A percentile compares a stretch with the other conserved stretches of the same genome.
These are phyloP conservation scores for Drosera capensis DNA, from an alignment of 148 eudicot genomes.

Conservation along the genomic window DNA sequence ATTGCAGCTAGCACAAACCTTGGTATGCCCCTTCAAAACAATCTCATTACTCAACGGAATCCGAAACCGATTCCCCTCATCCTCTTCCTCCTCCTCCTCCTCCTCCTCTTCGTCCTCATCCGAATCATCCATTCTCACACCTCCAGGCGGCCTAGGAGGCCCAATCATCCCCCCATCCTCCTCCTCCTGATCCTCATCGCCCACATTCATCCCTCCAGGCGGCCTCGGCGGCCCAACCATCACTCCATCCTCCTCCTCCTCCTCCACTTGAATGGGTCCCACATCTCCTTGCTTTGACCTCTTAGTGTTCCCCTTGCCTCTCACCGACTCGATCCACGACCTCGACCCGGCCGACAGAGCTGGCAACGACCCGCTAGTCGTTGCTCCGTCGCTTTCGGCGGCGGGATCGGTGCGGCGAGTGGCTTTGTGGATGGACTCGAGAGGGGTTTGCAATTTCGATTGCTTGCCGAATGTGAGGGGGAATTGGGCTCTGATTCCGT, in stretches of 20 bases:
- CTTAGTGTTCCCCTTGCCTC: too few relatives aligned
- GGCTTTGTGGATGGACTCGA: slow-evolving; percentile 57
- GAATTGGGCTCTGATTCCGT: slow-evolving; percentile 57
- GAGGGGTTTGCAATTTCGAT: slow-evolving; percentile 49
- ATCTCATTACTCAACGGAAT: slow-evolving; percentile 84
- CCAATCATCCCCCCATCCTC: slow-evolving; percentile 39
- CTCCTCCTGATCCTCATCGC: slow-evolving; percentile 6
- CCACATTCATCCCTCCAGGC: background rate
- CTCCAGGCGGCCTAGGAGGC: slow-evolving; percentile 40
- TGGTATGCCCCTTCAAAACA: slow-evolving; percentile 79
- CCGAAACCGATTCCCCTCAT: slow-evolving; percentile 19
- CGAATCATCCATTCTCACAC: slow-evolving; percentile 13
- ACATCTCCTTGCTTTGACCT: slow-evolving; percentile 29
- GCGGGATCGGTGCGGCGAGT: slow-evolving; percentile 38
- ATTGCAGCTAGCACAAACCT: too few relatives aligned
- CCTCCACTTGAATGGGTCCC: background rate
- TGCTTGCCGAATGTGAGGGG: slow-evolving; percentile 70
- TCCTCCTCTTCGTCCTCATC: slow-evolving; percentile 33
- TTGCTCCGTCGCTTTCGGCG: background rate
- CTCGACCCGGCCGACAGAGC: slow-evolving; percentile 7
- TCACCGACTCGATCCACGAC: too few relatives aligned
- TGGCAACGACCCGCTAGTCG: slow-evolving; percentile 11
- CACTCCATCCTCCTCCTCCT: slow-evolving; percentile 19
- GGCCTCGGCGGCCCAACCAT: slow-evolving; percentile 41
- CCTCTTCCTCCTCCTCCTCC: slow-evolving; percentile 22